Conservation (phyloP, 257 asterid species). For the Echium plantagineum region DNA sequence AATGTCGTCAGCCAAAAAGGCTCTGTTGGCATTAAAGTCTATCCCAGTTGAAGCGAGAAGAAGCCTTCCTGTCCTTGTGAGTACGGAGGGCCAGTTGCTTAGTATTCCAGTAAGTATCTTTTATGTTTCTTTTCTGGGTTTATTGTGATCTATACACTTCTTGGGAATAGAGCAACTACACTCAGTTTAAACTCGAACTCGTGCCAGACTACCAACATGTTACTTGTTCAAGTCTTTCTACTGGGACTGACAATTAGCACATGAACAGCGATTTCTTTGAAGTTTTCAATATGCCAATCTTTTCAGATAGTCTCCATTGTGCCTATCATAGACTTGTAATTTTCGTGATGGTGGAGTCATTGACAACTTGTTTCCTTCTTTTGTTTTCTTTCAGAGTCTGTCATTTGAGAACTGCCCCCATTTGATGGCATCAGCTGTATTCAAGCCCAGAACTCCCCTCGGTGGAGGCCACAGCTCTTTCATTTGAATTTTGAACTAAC, state of each 20-base stretch:
- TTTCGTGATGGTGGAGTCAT: not conserved
- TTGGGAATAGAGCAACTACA: not conserved
- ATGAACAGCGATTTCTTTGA: too few species aligned
- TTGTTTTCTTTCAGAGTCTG: constrained; percentile 34
- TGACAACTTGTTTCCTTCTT: constrained; percentile 5
- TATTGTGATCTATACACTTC: not conserved
- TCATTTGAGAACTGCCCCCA: constrained; percentile 57
- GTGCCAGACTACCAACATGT: too few species aligned
- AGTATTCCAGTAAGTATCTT: constrained; percentile 60
- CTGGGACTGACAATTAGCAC: too few species aligned
- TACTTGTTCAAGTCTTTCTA: too few species aligned
- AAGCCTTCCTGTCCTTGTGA: constrained; percentile 63
- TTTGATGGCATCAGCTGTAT: constrained; percentile 36
- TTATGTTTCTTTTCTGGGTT: constrained; percentile 2
- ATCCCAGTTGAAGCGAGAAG: constrained; percentile 80
- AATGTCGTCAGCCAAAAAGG: constrained; percentile 43
- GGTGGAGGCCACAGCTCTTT: constrained; percentile 72
- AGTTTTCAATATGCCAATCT: too few species aligned
- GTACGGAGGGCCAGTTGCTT: constrained; percentile 49
- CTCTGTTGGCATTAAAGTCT: constrained; percentile 45
- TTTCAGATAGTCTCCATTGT: too few species aligned
- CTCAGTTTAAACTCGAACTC: too few species aligned
- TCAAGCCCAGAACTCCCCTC: constrained; percentile 60
- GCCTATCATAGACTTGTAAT: too few species aligned
- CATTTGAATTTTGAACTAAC: constrained; percentile 19